Evolutionary conservation across 192 early-diverging fungal genomes (phyloP).

Genomic region (Rhizophagus prolifer): DNA sequence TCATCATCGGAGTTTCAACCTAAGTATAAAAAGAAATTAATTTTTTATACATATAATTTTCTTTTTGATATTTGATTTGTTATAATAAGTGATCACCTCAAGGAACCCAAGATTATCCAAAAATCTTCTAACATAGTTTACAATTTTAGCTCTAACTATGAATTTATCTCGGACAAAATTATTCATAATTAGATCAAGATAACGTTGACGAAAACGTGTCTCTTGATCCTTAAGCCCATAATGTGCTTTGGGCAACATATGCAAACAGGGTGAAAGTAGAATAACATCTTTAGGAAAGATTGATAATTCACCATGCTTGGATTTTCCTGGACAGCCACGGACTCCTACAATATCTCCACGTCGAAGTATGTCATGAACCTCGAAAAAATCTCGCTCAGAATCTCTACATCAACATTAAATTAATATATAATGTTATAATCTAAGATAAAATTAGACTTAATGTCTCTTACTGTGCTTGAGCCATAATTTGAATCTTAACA

Average conservation of each 20-base stretch:
- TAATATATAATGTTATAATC: not conserved
- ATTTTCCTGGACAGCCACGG: constrained; percentile 83
- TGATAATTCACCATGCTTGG: constrained; percentile 93
- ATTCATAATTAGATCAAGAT: constrained; percentile 99
- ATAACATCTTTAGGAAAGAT: constrained; percentile 88
- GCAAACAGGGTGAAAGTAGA: constrained; percentile 91
- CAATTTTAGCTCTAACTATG: constrained; percentile 85
- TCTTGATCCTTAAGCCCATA: constrained; percentile 98
- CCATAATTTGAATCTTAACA: constrained; percentile 94
- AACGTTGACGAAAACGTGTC: constrained; percentile 95
- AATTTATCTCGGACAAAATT: constrained; percentile 93
- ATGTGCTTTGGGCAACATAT: constrained; percentile 92
- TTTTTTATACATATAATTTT: not conserved
- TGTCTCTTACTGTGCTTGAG: constrained; percentile 62
- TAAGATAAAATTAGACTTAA: constrained; percentile 33
- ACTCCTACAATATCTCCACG: constrained; percentile 98
- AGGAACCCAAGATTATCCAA: constrained; percentile 94
- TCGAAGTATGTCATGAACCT: constrained; percentile 77
- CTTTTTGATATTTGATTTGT: not conserved
- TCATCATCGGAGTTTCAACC: constrained; percentile 99
- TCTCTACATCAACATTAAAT: constrained; percentile 29
- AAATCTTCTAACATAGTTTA: constrained; percentile 95
- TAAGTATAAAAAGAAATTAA: not conserved
- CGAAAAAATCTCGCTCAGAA: constrained; percentile 68
- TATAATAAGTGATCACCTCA: constrained; percentile 47